phyloP scores from a whole-genome alignment of 2,329 filamentous ascomycete species.

The Stemphylium beticola region DNA sequence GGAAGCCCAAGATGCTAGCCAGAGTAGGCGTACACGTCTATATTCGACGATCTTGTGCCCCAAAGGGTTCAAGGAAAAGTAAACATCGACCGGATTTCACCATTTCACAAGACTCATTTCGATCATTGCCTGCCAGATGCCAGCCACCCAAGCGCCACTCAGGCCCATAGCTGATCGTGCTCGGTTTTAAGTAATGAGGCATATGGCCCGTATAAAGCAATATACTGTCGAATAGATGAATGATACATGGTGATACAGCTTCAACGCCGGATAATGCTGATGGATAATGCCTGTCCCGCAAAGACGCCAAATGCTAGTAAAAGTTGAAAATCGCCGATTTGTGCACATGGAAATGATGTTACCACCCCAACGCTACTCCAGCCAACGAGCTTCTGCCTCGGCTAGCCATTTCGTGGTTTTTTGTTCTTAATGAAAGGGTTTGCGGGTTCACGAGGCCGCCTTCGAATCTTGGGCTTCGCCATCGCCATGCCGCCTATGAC shows the following conservation, averaged over 20 bases:
- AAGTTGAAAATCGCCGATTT: not conserved
- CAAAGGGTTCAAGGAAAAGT: not conserved
- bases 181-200: slow-evolving; percentile 8
- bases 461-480: slow-evolving; percentile 41
- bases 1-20: not conserved
- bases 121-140: slow-evolving; percentile 24
- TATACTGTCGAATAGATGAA: slow-evolving; percentile 6
- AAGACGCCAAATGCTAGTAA: slow-evolving; percentile 3
- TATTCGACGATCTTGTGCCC: not conserved
- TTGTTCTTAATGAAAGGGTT: slow-evolving; percentile 38
- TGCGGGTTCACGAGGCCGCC: slow-evolving; percentile 30
- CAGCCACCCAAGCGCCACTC: slow-evolving; percentile 19
- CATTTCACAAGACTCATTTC: slow-evolving; percentile 12
- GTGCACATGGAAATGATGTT: slow-evolving; percentile 12
- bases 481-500: slow-evolving; percentile 34
- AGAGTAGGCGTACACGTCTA: not conserved
- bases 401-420: slow-evolving; percentile 36
- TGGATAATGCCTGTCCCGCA: not conserved
- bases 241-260: slow-evolving; percentile 1
- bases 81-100: slow-evolving; percentile 1
- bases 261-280: slow-evolving; percentile 15
- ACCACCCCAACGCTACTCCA: not conserved
- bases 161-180: slow-evolving; percentile 15
- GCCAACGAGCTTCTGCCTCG: not conserved
- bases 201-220: slow-evolving; percentile 12